Percentiles rank a stretch among this genome's conserved stretches.
phyloP scores from a whole-genome alignment of 2,329 filamentous ascomycete genomes.

The Neoscytalidium dimidiatum region DNA sequence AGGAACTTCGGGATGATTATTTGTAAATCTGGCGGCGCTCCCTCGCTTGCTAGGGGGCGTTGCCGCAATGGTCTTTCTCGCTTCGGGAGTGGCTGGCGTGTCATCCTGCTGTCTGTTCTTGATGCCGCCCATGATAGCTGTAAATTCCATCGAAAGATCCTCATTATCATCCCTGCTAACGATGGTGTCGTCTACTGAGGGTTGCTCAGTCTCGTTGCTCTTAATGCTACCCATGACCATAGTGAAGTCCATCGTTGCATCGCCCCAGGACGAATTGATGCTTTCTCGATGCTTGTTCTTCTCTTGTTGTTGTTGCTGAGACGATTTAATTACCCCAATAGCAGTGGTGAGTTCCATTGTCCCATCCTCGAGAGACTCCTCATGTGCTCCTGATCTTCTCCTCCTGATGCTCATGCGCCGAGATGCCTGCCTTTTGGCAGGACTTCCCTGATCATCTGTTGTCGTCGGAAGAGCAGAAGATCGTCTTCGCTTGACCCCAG shows the following conservation, averaged over 20 bases:
- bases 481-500: conserved; percentile 45
- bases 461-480: conserved; percentile 34
- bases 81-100: conserved; percentile 24
- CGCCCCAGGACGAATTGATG: conserved; percentile 30
- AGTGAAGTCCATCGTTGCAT: conserved; percentile 44
- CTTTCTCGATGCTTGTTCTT: conserved; percentile 26
- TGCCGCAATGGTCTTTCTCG: neutral
- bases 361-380: conserved; percentile 39
- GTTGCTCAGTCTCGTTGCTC: neutral
- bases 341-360: conserved; percentile 44
- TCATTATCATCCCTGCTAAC: conserved; percentile 35
- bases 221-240: conserved; percentile 41
- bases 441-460: conserved; percentile 37
- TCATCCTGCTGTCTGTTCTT: conserved; percentile 21
- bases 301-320: neutral
- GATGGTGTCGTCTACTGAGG: neutral
- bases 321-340: conserved; percentile 36
- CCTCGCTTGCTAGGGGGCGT: conserved; percentile 20
- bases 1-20: conserved; percentile 18
- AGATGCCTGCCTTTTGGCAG: conserved; percentile 35
- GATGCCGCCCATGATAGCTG: conserved; percentile 51
- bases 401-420: conserved; percentile 42
- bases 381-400: conserved; percentile 37
- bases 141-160: conserved; percentile 57
- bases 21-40: conserved; percentile 18